Evolutionary conservation across 805 yeast genomes (phyloP).

Genomic region (Wickerhamomyces hampshirensis): DNA sequence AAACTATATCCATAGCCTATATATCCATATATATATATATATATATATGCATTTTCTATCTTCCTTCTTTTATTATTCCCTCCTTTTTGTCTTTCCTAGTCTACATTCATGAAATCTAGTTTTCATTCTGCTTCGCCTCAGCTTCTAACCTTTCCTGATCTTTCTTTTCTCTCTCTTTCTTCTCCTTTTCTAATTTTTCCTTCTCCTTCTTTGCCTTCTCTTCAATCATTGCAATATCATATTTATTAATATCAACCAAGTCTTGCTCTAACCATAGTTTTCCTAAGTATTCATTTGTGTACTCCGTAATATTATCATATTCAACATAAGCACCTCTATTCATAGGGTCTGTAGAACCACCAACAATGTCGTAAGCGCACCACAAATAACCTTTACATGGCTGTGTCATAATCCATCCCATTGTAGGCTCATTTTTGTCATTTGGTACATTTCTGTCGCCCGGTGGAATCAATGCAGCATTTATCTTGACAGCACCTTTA

Average conservation of each 20-base stretch:
- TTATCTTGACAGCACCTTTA: slow-evolving; percentile 35
- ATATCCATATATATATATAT: too few relatives aligned
- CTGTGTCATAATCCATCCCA: slow-evolving; percentile 47
- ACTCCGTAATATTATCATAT: slow-evolving; percentile 21
- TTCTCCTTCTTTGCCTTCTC: slow-evolving; percentile 4
- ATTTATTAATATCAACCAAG: slow-evolving; percentile 16
- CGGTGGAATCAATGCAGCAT: slow-evolving; percentile 50
- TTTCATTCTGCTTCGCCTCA: slow-evolving; percentile 1
- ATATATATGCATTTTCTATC: background rate
- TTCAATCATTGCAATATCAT: slow-evolving; percentile 9
- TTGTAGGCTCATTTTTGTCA: slow-evolving; percentile 38
- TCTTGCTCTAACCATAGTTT: slow-evolving; percentile 26
- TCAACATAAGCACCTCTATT: slow-evolving; percentile 22
- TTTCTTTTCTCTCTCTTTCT: slow-evolving; percentile 2
- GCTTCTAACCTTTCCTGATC: slow-evolving; percentile 1
- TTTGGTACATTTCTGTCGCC: slow-evolving; percentile 24
- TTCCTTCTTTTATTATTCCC: background rate
- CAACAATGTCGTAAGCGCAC: slow-evolving; percentile 58
- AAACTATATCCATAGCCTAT: too few relatives aligned
- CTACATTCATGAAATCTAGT: background rate
- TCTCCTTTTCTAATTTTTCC: slow-evolving; percentile 2
- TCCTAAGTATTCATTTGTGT: slow-evolving; percentile 23
- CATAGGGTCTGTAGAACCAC: slow-evolving; percentile 27
- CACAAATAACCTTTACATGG: slow-evolving; percentile 52
- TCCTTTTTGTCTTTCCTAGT: slow-evolving; percentile 1